These are phyloP conservation scores for Curvularia lunata DNA, from an alignment of 2,329 filamentous ascomycete genomes.

Conservation along the genomic window DNA sequence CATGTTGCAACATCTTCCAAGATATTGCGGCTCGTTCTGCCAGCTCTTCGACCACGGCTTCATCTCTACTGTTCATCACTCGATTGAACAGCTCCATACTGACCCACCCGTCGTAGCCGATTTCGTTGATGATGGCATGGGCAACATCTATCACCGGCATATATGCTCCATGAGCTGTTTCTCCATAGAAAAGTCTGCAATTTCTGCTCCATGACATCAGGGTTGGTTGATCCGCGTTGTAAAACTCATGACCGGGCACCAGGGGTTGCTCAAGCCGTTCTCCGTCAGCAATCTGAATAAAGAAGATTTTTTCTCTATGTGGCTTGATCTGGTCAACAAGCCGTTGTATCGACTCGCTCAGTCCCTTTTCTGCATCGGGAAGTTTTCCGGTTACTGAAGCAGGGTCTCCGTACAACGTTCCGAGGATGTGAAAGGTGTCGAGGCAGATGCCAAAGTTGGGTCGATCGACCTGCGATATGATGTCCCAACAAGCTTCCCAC, in stretches of 20 bases:
- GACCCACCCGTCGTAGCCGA: slow-evolving; percentile 73
- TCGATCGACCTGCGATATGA: slow-evolving; percentile 69
- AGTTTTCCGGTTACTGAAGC: slow-evolving; percentile 59
- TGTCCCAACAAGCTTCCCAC: slow-evolving; percentile 75
- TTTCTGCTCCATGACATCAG: slow-evolving; percentile 83
- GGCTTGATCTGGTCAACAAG: slow-evolving; percentile 59
- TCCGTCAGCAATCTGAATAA: slow-evolving; percentile 78
- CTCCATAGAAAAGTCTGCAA: slow-evolving; percentile 72
- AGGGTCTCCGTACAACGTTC: slow-evolving; percentile 73
- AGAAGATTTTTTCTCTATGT: slow-evolving; percentile 71
- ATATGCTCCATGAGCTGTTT: slow-evolving; percentile 68
- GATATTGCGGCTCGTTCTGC: slow-evolving; percentile 58
- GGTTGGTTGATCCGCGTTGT: slow-evolving; percentile 63
- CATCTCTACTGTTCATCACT: slow-evolving; percentile 61
- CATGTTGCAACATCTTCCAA: slow-evolving; percentile 59
- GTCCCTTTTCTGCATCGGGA: slow-evolving; percentile 61
- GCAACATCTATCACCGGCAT: slow-evolving; percentile 69
- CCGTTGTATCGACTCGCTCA: slow-evolving; percentile 61
- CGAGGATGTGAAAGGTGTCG: slow-evolving; percentile 80
- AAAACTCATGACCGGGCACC: slow-evolving; percentile 62
- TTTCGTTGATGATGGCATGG: slow-evolving; percentile 65
- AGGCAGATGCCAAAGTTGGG: slow-evolving; percentile 78
- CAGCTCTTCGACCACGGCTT: slow-evolving; percentile 62
- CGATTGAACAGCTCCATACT: slow-evolving; percentile 74
- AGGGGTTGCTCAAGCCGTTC: slow-evolving; percentile 67